Evolutionary conservation across 306 rosid genomes (phyloP), one percentile per base, ranked within the genome.

Genomic region (Quercus rubra): DNA sequence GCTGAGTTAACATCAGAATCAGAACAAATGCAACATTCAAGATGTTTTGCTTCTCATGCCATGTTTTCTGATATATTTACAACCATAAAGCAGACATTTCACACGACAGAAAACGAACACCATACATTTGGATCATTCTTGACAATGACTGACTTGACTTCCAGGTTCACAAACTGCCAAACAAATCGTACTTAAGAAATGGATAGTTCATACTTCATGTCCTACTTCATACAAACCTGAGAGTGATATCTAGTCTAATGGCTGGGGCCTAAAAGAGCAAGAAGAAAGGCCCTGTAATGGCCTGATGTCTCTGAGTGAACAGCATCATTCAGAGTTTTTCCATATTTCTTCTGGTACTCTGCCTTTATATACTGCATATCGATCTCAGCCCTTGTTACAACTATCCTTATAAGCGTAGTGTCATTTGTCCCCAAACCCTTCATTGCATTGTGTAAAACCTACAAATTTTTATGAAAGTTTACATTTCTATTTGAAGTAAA

Each of bases 371-470:
- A 85, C 69, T 79, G 86, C 90, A 87, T 82, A 51, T 87, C 86
- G 3, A 85, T 79, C 78, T 87, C 88, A 33, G 85, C 68, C 68
- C 88, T 84, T 30, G 90, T 76, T 70, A 82, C 88, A 71, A 85
- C 75, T 9, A 80, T 55, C 55, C 85, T 77, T n/a, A 80, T 74
- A 11, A 87, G 75, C 1, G 83, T 56, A 0, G 66, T n/a, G 71
- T 87, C 90, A 58, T 85, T 79, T 10, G 90, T 87, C 8, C 90
- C 90, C 77, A 87, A n/a, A 27, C 88, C 86, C 74, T 85, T 85
- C 87, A 85, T 87, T 4, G 90, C 77, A 70, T 85, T 87, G 73
- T 20, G 79, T 55, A 85, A 79, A 13, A 82, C 71, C 90, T 87
- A 63, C 2, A 75, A 85, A 80, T 6, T 6, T 54, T 73, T 4